Conservation (phyloP, 2,329 filamentous ascomycete genomes). For the Rhinocladiella similis region DNA sequence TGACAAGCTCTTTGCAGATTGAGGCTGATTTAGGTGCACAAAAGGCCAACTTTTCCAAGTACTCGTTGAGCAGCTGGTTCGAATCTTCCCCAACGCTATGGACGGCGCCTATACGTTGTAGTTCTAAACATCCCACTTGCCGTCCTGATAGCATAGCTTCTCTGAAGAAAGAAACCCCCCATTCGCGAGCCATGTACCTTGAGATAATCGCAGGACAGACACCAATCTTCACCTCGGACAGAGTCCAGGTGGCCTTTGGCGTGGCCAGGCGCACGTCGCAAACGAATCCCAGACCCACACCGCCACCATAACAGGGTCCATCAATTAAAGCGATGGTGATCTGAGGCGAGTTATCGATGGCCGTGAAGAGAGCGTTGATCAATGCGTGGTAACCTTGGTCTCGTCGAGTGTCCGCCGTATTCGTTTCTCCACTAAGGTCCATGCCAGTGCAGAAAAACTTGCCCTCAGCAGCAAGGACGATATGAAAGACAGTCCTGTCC, state of each 20-base stretch:
- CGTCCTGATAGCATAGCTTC: slow-evolving; percentile 37
- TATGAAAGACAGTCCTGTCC: slow-evolving; percentile 35
- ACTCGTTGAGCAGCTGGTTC: slow-evolving; percentile 28
- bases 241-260: slow-evolving; percentile 28
- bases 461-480: slow-evolving; percentile 20
- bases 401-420: slow-evolving; percentile 25
- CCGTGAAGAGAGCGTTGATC: slow-evolving; percentile 35
- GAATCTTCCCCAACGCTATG: slow-evolving; percentile 29
- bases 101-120: background rate
- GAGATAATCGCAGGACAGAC: slow-evolving; percentile 43
- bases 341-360: slow-evolving; percentile 42
- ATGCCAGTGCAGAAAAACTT: slow-evolving; percentile 28
- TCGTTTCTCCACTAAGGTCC: slow-evolving; percentile 28
- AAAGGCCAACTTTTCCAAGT: slow-evolving; percentile 25
- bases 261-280: slow-evolving; percentile 41
- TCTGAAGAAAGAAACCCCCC: slow-evolving; percentile 38
- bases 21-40: slow-evolving; percentile 33
- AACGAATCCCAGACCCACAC: slow-evolving; percentile 45
- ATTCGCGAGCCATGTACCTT: slow-evolving; percentile 42
- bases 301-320: slow-evolving; percentile 46
- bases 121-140: background rate
- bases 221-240: slow-evolving; percentile 45
- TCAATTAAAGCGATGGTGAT: slow-evolving; percentile 45
- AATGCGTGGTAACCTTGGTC: slow-evolving; percentile 22
- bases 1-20: slow-evolving; percentile 36